phyloP scores from a whole-genome alignment of 768 basidiomycete species.

The Crassisporium funariophilum region DNA sequence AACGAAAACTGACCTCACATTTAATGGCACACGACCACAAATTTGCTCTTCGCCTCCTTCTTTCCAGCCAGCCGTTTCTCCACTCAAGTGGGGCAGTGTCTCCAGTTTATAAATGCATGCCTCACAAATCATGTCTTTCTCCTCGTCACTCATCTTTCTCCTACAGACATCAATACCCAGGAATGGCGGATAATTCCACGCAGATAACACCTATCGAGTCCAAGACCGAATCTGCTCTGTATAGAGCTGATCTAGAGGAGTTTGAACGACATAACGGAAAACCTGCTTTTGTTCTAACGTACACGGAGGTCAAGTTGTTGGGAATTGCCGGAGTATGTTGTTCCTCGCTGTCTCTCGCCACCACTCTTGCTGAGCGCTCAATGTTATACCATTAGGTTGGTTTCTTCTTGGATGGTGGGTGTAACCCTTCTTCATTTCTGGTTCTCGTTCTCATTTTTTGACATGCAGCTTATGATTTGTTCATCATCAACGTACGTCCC shows the following conservation, averaged over 20 bases:
- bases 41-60: no score
- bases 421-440: neutral
- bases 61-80: no score
- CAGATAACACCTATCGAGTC: no score
- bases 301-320: constrained; percentile 20
- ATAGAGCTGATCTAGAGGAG: constrained; percentile 15
- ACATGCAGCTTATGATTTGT: constrained; percentile 25
- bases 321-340: constrained; percentile 21
- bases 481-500: constrained; percentile 25
- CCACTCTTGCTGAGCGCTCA: neutral
- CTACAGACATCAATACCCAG: no score
- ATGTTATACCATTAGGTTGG: constrained; percentile 12
- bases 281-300: constrained; percentile 16
- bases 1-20: no score
- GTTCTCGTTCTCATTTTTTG: neutral
- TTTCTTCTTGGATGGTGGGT: constrained; percentile 22
- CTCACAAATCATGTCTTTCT: no score
- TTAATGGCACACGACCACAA: no score
- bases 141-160: no score
- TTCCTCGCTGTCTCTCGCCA: neutral
- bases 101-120: no score
- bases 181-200: no score
- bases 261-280: constrained; percentile 17
- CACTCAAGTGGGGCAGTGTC: no score
- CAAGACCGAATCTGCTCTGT: no score